Evolutionary conservation across 1,139 yeast genomes (phyloP), one percentile per base, ranked within the genome.

Genomic region (Suhomyces maxii): DNA sequence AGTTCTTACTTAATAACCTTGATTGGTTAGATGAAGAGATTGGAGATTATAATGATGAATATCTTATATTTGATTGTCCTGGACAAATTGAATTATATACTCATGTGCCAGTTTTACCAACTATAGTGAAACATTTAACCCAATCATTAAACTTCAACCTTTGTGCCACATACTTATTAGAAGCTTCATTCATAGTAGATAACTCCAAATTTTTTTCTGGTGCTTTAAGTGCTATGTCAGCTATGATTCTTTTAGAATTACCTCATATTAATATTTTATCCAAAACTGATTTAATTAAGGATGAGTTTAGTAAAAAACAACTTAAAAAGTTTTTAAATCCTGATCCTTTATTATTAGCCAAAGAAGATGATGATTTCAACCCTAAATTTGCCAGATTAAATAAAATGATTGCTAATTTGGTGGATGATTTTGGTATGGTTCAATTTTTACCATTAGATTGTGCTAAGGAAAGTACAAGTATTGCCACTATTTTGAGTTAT

Each of bases 351-450:
- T 64, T 89, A 41, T 65, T 95, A 53, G 56, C 66, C 7, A 56
- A 65, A 44, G 61, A 67, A 40, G 67, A 69, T 43, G 67, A 69
- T 41, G 61, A 75, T 69, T 56, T 63, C 38, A 93, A 90, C 64
- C 96, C 96, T 32, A 84, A 79, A 58, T 93, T 83, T 59, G 79
- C 84, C 37, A 81, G 76, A 51, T 76, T 93, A 50, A 93, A 89
- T 63, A 80, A 80, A 56, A 79, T 93, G 28, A 90, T 93, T 55
- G 97, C 97, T 1, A 83, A 86, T 53, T 73, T 93, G 56, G 91
- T 89, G 33, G 98, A 95, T 63, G 99, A 95, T 61, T 93, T 93
- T 65, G 98, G 99, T 8, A 93, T 93, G 99, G 98, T 93, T 3
- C 98, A 93, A 62, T 93, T 90, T 61, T 71, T 93, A 53, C 98